Conservation (phyloP, 441 rosid genomes). For the Rhodomyrtus psidioides region DNA sequence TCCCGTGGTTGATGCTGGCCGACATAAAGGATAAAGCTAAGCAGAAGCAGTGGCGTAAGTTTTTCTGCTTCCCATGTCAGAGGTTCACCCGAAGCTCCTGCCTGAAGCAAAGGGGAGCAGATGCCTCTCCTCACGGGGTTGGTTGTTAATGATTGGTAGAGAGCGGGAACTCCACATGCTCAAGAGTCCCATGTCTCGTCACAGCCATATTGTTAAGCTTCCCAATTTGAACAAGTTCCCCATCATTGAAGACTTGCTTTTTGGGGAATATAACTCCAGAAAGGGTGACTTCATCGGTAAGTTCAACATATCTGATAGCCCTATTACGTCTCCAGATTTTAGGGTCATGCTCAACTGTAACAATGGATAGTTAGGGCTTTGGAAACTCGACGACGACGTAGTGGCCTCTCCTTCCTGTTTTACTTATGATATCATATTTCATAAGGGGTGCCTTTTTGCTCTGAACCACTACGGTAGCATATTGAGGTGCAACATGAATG, state of each 20-base stretch:
- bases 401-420: not conserved
- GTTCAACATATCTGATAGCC: not conserved
- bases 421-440: not conserved
- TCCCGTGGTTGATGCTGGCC: too few species aligned
- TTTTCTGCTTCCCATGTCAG: not conserved
- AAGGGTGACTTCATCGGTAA: not conserved
- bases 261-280: too few species aligned
- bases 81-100: not conserved
- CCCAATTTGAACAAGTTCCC: not conserved
- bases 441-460: not conserved
- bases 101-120: not conserved
- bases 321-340: not conserved
- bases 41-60: not conserved
- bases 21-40: not conserved
- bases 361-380: not conserved
- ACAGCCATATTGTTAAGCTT: not conserved
- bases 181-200: not conserved
- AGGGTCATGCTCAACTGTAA: not conserved
- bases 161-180: not conserved
- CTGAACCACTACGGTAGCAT: accelerated
- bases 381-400: not conserved
- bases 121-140: not conserved
- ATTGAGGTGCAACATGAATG: not conserved
- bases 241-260: not conserved
- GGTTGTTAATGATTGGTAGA: not conserved